Evolutionary conservation across 192 early-diverging fungal genomes (phyloP).

Genomic region (Coemansia reversa): DNA sequence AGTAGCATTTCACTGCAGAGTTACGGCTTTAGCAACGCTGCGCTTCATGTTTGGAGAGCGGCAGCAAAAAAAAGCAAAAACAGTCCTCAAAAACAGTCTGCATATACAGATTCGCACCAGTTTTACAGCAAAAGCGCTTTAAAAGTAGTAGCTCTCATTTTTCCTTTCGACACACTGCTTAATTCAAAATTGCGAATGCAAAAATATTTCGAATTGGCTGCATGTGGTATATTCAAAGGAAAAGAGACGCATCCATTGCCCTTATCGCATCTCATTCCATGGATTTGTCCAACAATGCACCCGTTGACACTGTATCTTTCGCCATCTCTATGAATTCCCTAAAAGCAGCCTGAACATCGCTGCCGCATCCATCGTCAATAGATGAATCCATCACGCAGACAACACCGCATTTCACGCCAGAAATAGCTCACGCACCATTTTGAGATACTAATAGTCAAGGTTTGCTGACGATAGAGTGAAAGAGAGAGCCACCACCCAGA

Average conservation of each 20-base stretch:
- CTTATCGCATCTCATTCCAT: neutral
- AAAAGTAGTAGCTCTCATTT: neutral
- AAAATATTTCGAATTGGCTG: neutral
- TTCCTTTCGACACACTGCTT: neutral
- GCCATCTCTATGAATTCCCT: neutral
- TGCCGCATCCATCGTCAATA: neutral
- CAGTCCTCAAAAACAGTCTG: neutral
- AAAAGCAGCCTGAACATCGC: neutral
- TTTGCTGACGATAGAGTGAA: neutral
- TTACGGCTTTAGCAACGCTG: neutral
- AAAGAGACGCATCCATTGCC: neutral
- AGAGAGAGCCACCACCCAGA: neutral
- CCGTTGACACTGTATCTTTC: neutral
- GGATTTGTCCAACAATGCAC: neutral
- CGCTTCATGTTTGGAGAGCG: neutral
- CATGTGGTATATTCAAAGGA: neutral
- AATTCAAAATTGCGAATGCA: neutral
- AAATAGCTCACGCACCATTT: neutral
- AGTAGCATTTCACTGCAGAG: neutral
- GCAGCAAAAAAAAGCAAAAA: neutral
- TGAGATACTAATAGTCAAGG: neutral
- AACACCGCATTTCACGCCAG: neutral
- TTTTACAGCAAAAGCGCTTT: neutral
- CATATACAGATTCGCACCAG: neutral
- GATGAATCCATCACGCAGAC: neutral